These are phyloP conservation scores for Mariannaea sp. DNA, from an alignment of 2,329 filamentous ascomycete species.

Conservation along the genomic window DNA sequence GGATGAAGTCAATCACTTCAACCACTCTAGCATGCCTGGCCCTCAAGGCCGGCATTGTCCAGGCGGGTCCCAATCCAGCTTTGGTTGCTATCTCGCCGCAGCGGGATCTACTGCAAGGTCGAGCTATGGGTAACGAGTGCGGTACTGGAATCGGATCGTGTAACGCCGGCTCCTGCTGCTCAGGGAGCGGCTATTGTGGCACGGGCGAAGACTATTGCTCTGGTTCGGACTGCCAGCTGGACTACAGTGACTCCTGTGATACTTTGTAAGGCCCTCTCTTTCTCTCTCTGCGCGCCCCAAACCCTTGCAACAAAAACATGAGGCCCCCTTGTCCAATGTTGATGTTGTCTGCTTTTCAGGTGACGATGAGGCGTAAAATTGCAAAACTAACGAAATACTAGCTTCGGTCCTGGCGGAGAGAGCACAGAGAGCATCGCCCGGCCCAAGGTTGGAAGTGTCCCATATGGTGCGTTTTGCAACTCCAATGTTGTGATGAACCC, in stretches of 20 bases:
- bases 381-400: constrained; percentile 29
- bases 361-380: neutral
- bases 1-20: constrained; percentile 28
- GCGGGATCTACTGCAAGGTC: constrained; percentile 26
- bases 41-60: constrained; percentile 23
- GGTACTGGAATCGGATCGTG: constrained; percentile 45
- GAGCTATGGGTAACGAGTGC: constrained; percentile 36
- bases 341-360: neutral
- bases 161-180: constrained; percentile 42
- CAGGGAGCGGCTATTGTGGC: constrained; percentile 46
- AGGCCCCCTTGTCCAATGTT: too few species aligned
- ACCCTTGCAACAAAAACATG: too few species aligned
- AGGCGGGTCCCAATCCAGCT: constrained; percentile 26
- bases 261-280: constrained; percentile 43
- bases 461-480: constrained; percentile 42
- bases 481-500: constrained; percentile 10
- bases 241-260: constrained; percentile 48
- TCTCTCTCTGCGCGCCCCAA: too few species aligned
- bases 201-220: constrained; percentile 42
- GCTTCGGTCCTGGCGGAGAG: constrained; percentile 40
- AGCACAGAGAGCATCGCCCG: constrained; percentile 42
- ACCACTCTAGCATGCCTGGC: constrained; percentile 25
- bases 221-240: constrained; percentile 47
- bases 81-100: constrained; percentile 22
- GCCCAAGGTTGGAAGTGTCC: constrained; percentile 41